Evolutionary conservation across 305 asterid species (phyloP).

Genomic region (Fraxinus sp.): DNA sequence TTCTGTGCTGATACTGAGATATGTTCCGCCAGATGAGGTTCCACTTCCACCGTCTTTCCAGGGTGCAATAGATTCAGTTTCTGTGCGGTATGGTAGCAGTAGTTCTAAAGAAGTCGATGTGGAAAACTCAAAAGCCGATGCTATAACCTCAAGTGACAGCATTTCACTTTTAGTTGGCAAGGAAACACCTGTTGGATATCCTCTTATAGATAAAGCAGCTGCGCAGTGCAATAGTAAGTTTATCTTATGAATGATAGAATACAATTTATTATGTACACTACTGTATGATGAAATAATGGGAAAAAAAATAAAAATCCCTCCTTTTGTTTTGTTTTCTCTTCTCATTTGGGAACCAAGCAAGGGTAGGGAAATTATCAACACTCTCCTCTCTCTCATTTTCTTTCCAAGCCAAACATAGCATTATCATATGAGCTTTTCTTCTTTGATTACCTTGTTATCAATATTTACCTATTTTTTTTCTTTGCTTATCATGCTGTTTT

Average conservation of each 20-base stretch:
- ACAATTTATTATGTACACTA: neutral
- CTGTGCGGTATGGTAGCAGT: conserved; percentile 42
- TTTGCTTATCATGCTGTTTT: conserved; percentile 38
- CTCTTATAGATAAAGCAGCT: conserved; percentile 57
- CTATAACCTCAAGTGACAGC: conserved; percentile 29
- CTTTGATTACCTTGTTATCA: neutral
- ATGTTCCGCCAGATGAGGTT: conserved; percentile 86
- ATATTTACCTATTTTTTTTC: neutral
- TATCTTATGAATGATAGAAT: neutral
- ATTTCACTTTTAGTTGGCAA: conserved; percentile 47
- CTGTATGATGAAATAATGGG: neutral
- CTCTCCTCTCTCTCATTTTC: neutral
- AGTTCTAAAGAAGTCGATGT: conserved; percentile 35
- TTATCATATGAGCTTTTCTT: neutral
- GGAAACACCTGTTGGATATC: conserved; percentile 39
- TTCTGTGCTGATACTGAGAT: conserved; percentile 85
- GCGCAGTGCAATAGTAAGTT: conserved; percentile 55
- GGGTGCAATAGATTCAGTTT: conserved; percentile 79
- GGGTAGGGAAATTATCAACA: neutral
- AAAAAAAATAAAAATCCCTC: neutral
- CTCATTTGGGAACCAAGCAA: neutral
- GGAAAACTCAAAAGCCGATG: conserved; percentile 36
- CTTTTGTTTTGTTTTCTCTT: neutral
- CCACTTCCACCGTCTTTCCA: conserved; percentile 84
- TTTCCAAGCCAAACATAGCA: neutral